Percentiles rank a stretch among this genome's conserved stretches.
Conservation (phyloP, 148 eudicot species). For the Amaranthus hypochondriacus region DNA sequence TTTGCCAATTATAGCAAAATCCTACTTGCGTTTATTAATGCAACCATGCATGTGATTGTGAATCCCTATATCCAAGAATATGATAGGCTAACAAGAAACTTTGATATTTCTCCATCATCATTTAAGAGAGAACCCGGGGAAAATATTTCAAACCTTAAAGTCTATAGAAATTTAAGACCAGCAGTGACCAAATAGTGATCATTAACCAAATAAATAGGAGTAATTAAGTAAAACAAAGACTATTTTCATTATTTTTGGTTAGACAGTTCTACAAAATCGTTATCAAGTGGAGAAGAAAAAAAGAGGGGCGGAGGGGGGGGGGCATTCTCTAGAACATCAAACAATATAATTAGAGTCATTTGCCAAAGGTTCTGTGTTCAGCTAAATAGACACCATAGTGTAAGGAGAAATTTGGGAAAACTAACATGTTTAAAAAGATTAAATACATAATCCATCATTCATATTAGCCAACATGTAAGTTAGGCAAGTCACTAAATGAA, state of each 20-base stretch:
- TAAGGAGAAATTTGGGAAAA: not conserved
- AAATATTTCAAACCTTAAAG: not conserved
- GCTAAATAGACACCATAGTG: not conserved
- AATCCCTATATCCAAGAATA: not conserved
- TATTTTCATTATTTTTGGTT: no score
- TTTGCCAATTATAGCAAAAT: not conserved
- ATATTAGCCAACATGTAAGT: not conserved
- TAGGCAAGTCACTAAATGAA: not conserved
- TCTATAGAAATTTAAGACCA: not conserved
- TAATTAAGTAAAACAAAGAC: no score
- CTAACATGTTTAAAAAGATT: not conserved
- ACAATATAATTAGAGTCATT: not conserved
- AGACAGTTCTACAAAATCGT: no score
- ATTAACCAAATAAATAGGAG: not conserved
- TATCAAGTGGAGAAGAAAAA: not conserved
- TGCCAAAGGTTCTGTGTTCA: no score
- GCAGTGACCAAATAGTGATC: not conserved
- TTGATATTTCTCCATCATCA: not conserved
- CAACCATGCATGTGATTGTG: not conserved
- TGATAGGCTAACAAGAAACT: not conserved
- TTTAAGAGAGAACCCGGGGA: no score
- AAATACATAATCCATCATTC: not conserved
- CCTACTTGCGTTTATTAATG: not conserved
- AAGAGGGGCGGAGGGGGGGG: not conserved
- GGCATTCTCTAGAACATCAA: not conserved